These are phyloP conservation scores for Mycosarcoma maydis DNA, from an alignment of 1,284 basidiomycete genomes.

Conservation along the genomic window DNA sequence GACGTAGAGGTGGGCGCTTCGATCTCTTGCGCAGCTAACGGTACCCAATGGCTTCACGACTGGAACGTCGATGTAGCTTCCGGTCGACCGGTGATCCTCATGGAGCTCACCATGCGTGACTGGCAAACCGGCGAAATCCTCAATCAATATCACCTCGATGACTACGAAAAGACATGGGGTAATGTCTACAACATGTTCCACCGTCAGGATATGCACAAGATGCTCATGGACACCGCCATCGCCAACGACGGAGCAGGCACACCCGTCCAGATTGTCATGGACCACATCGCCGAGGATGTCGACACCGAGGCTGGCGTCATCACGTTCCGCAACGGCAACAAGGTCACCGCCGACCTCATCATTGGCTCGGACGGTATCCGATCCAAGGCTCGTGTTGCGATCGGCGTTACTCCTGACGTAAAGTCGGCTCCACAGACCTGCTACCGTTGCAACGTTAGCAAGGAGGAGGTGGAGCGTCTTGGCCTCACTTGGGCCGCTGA, in stretches of 20 bases:
- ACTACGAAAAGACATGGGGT: slow-evolving; percentile 48
- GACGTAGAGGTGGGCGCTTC: slow-evolving; percentile 48
- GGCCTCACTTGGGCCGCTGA: slow-evolving; percentile 66
- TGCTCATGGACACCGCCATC: slow-evolving; percentile 61
- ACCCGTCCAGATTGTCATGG: slow-evolving; percentile 60
- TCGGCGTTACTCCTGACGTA: slow-evolving; percentile 48
- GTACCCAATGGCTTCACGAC: slow-evolving; percentile 46
- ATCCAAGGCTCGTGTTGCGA: slow-evolving; percentile 56
- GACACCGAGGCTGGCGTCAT: slow-evolving; percentile 66
- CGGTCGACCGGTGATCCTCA: slow-evolving; percentile 43
- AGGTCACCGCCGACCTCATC: slow-evolving; percentile 72
- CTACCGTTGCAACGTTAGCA: slow-evolving; percentile 68
- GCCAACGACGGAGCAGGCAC: slow-evolving; percentile 56
- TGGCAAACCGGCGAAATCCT: slow-evolving; percentile 45
- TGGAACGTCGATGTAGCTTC: slow-evolving; percentile 40
- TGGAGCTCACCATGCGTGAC: slow-evolving; percentile 50
- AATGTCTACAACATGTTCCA: slow-evolving; percentile 66
- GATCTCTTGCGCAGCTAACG: slow-evolving; percentile 49
- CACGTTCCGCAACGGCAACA: slow-evolving; percentile 70
- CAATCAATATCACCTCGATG: slow-evolving; percentile 45
- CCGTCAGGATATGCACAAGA: slow-evolving; percentile 67
- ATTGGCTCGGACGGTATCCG: slow-evolving; percentile 74
- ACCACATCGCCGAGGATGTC: slow-evolving; percentile 67
- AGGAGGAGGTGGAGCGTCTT: slow-evolving; percentile 60
- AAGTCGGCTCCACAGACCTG: slow-evolving; percentile 67